phyloP scores from a whole-genome alignment of 345 rosid genomes.

The Citrus inodora region DNA sequence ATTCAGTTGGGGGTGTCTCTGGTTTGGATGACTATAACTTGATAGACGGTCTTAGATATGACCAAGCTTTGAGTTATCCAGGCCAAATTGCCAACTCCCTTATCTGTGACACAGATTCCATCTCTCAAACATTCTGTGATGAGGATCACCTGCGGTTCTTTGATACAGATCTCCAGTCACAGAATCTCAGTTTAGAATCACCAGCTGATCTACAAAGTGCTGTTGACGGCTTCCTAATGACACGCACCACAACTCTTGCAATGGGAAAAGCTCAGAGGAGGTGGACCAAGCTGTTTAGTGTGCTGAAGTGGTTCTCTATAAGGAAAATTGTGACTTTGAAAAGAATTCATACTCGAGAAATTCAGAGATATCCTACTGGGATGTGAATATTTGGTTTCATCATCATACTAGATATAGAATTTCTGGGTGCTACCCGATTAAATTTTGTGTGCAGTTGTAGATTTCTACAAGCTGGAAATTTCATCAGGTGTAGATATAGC shows the following conservation, averaged over 20 bases:
- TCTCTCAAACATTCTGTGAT: conserved; percentile 58
- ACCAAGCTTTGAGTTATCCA: conserved; percentile 44
- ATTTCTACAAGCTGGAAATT: conserved; percentile 9
- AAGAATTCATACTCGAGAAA: conserved; percentile 27
- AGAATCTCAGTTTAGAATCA: conserved; percentile 42
- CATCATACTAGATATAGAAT: neutral
- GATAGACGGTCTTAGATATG: conserved; percentile 59
- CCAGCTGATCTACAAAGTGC: conserved; percentile 62
- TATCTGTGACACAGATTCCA: conserved; percentile 50
- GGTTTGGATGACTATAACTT: conserved; percentile 58
- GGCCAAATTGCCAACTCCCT: conserved; percentile 40
- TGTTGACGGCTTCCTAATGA: conserved; percentile 49
- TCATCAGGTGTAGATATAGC: conserved; percentile 7
- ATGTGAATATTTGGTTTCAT: neutral
- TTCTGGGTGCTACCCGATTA: conserved; percentile 16
- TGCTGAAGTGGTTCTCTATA: conserved; percentile 74
- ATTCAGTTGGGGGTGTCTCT: conserved; percentile 44
- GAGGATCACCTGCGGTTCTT: conserved; percentile 65
- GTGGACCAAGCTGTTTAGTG: conserved; percentile 84
- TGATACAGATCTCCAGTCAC: conserved; percentile 39
- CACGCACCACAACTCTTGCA: conserved; percentile 30
- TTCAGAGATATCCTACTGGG: conserved; percentile 29
- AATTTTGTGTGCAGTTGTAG: conserved; percentile 24
- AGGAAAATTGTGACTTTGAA: conserved; percentile 46
- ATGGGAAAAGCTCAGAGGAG: conserved; percentile 67